phyloP scores from a whole-genome alignment of 257 asterid genomes.

The Scutellaria galericulata region DNA sequence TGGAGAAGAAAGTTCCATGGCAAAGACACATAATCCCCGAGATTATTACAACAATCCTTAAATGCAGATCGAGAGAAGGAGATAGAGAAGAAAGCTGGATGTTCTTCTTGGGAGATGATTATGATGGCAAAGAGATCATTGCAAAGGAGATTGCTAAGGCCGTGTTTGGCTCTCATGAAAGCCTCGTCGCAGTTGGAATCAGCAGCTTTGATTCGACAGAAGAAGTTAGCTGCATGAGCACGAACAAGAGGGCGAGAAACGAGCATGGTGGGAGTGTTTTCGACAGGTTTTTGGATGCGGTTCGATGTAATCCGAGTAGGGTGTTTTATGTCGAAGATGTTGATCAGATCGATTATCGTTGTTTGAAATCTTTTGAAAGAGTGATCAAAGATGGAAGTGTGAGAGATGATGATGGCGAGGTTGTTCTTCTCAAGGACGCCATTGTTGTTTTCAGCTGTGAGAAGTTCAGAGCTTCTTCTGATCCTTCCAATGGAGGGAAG shows the following conservation, averaged over 20 bases:
- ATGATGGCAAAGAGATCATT: conserved; percentile 62
- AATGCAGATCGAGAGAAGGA: conserved; percentile 55
- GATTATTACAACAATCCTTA: conserved; percentile 55
- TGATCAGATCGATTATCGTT: conserved; percentile 51
- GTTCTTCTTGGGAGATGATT: conserved; percentile 66
- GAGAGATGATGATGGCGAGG: conserved; percentile 41
- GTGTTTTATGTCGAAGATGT: conserved; percentile 73
- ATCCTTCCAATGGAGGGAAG: not conserved
- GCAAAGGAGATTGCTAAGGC: conserved; percentile 68
- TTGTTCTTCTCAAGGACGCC: conserved; percentile 66
- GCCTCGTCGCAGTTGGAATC: conserved; percentile 45
- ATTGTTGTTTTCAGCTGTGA: conserved; percentile 62
- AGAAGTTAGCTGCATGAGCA: conserved; percentile 42
- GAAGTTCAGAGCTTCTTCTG: conserved; percentile 23
- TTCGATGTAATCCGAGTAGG: conserved; percentile 65
- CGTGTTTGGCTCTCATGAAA: conserved; percentile 56
- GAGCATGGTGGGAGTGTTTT: conserved; percentile 61
- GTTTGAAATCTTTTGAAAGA: conserved; percentile 51
- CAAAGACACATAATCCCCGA: conserved; percentile 57
- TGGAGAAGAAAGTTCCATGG: conserved; percentile 72
- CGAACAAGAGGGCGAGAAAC: conserved; percentile 62
- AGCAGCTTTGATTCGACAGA: conserved; percentile 53
- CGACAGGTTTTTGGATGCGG: conserved; percentile 64
- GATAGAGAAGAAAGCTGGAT: conserved; percentile 63
- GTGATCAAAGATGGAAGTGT: conserved; percentile 56